Conservation (phyloP, 2,329 filamentous ascomycete genomes). For the Colletotrichum sp. region DNA sequence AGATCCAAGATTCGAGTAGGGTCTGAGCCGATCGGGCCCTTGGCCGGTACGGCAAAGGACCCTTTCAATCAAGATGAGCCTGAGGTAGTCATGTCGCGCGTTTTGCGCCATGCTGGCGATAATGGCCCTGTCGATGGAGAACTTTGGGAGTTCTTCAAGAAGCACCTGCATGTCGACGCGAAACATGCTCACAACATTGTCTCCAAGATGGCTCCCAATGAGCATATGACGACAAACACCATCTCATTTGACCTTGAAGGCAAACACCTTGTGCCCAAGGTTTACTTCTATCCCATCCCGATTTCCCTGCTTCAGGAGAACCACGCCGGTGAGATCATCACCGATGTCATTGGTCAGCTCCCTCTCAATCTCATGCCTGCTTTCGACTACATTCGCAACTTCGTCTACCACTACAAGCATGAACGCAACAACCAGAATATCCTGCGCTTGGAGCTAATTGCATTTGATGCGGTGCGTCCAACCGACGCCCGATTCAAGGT, state of each 20-base stretch:
- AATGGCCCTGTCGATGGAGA: neutral
- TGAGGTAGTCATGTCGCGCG: constrained; percentile 20
- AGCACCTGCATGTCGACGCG: constrained; percentile 11
- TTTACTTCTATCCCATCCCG: constrained; percentile 29
- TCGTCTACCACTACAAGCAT: constrained; percentile 1
- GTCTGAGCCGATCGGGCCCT: constrained; percentile 32
- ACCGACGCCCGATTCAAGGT: constrained; percentile 37
- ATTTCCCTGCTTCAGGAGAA: constrained; percentile 13
- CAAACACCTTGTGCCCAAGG: constrained; percentile 20
- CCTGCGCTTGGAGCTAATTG: constrained; percentile 28
- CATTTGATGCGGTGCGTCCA: constrained; percentile 33
- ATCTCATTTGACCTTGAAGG: constrained; percentile 28
- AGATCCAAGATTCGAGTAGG: constrained; percentile 33
- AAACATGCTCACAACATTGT: neutral
- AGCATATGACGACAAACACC: constrained; percentile 16
- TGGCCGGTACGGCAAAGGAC: constrained; percentile 29
- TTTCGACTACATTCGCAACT: constrained; percentile 17
- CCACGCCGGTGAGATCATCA: constrained; percentile 7
- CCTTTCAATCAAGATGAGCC: constrained; percentile 24
- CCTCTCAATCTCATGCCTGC: constrained; percentile 15
- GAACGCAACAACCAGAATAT: neutral
- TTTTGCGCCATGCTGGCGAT: neutral
- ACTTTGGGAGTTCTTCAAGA: constrained; percentile 26
- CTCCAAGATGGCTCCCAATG: constrained; percentile 1
- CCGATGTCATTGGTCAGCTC: neutral